Evolutionary conservation across 2,329 filamentous ascomycete genomes (phyloP).

Genomic region (Piedraia hortae): DNA sequence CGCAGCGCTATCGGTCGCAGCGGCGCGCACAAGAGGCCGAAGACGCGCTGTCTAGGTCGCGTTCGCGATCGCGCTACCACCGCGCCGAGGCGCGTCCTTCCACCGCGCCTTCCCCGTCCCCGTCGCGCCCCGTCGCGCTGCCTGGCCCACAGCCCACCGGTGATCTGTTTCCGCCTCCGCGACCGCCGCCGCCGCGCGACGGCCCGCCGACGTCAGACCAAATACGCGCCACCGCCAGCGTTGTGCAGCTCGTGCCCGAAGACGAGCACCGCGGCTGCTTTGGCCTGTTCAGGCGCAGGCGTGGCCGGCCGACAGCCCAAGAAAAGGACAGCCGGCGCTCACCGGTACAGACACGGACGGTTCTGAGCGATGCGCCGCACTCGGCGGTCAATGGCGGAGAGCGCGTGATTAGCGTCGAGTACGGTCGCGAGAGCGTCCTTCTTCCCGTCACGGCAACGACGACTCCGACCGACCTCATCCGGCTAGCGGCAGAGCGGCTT

Average conservation of each 20-base stretch:
- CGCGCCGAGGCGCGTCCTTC: no score
- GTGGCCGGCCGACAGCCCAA: slow-evolving; percentile 1
- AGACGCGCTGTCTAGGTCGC: no score
- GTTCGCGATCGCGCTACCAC: no score
- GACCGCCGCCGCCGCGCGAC: slow-evolving; percentile 4
- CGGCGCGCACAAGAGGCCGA: slow-evolving; percentile 21
- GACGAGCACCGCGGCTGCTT: slow-evolving; percentile 9
- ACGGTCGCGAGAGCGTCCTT: slow-evolving; percentile 36
- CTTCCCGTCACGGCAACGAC: slow-evolving; percentile 52
- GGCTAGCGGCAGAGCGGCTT: slow-evolving; percentile 33
- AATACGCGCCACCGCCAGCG: slow-evolving; percentile 11
- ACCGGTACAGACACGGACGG: not conserved
- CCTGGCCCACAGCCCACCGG: slow-evolving; percentile 4
- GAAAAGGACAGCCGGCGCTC: not conserved
- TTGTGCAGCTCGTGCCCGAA: slow-evolving; percentile 5
- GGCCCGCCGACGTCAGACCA: slow-evolving; percentile 10
- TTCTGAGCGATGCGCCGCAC: slow-evolving; percentile 39
- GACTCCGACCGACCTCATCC: slow-evolving; percentile 44
- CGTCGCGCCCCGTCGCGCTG: not conserved
- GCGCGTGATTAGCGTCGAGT: slow-evolving; percentile 47
- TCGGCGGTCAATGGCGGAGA: slow-evolving; percentile 57
- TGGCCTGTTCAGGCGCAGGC: slow-evolving; percentile 13
- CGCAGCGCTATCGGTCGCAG: slow-evolving; percentile 32
- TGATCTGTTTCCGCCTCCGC: slow-evolving; percentile 8
- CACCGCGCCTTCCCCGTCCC: not conserved